Percentiles rank a stretch among this genome's conserved stretches.
These are phyloP conservation scores for Chlorella sp. DNA, from an alignment of 139 green algal genomes.

Conservation along the genomic window DNA sequence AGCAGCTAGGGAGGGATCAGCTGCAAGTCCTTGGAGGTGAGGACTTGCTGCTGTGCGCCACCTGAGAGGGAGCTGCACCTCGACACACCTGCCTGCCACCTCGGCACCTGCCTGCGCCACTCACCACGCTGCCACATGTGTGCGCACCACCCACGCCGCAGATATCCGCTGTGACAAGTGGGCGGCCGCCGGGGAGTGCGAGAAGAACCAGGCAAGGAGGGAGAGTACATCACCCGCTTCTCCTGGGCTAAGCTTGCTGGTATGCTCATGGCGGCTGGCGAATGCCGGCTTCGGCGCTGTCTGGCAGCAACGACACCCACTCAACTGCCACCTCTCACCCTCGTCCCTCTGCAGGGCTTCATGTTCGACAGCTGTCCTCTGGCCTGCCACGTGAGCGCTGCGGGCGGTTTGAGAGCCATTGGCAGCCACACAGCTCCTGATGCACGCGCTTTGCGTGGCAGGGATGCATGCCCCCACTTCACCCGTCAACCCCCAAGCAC, in stretches of 20 bases:
- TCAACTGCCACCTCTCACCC: background rate
- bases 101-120: background rate
- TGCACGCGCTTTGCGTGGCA: no score
- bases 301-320: background rate
- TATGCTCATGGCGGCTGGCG: background rate
- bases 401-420: no score
- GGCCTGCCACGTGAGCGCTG: slow-evolving; percentile 25
- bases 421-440: no score
- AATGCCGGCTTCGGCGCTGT: background rate
- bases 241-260: background rate
- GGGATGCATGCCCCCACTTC: no score
- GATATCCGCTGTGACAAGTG: background rate
- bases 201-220: slow-evolving; percentile 8
- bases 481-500: no score
- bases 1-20: background rate
- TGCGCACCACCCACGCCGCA: background rate
- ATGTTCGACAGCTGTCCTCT: slow-evolving; percentile 40
- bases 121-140: background rate
- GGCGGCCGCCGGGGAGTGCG: slow-evolving; percentile 12
- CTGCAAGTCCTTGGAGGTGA: background rate
- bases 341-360: slow-evolving; percentile 10
- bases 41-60: background rate
- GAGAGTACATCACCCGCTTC: background rate
- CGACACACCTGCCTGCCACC: background rate
- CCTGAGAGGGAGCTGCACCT: background rate